Evolutionary conservation across 345 rosid species (phyloP).

Genomic region (Linum usitatissimum): DNA sequence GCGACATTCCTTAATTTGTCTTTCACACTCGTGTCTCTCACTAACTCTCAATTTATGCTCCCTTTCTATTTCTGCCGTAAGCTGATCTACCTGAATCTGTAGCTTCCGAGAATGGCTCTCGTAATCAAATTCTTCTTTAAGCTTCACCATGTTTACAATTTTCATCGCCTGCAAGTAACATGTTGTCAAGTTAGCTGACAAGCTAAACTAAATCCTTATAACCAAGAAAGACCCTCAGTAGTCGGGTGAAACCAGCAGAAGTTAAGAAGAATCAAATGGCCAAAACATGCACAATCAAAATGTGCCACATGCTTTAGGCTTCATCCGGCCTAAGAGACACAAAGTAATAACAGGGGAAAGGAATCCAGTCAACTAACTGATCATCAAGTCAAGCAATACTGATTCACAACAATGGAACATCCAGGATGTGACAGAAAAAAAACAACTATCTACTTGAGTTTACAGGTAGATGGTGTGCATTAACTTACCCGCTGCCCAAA

Average conservation of each 20-base stretch:
- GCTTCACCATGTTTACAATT: slow-evolving; percentile 80
- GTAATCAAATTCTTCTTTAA: slow-evolving; percentile 89
- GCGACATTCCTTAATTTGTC: slow-evolving; percentile 42
- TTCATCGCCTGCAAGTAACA: slow-evolving; percentile 73
- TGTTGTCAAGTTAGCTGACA: slow-evolving; percentile 1
- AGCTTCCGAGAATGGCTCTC: slow-evolving; percentile 86
- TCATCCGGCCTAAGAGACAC: not conserved
- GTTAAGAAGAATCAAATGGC: too few relatives aligned
- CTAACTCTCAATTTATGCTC: slow-evolving; percentile 50
- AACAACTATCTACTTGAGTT: not conserved
- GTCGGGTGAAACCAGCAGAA: too few relatives aligned
- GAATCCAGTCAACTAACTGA: not conserved
- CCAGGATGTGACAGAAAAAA: slow-evolving; percentile 1
- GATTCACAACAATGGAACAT: not conserved
- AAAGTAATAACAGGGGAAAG: not conserved
- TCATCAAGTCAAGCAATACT: not conserved
- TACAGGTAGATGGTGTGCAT: not conserved
- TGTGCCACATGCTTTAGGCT: not conserved
- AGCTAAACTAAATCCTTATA: not conserved
- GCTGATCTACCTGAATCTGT: slow-evolving; percentile 68
- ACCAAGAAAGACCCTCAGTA: not conserved
- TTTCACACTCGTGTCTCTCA: slow-evolving; percentile 46
- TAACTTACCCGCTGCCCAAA: slow-evolving; percentile 86
- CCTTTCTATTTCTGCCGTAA: slow-evolving; percentile 83
- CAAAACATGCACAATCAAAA: too few relatives aligned